Evolutionary conservation across 148 eudicot species (phyloP), one percentile per base, ranked within the genome.

Genomic region (Silene conica): DNA sequence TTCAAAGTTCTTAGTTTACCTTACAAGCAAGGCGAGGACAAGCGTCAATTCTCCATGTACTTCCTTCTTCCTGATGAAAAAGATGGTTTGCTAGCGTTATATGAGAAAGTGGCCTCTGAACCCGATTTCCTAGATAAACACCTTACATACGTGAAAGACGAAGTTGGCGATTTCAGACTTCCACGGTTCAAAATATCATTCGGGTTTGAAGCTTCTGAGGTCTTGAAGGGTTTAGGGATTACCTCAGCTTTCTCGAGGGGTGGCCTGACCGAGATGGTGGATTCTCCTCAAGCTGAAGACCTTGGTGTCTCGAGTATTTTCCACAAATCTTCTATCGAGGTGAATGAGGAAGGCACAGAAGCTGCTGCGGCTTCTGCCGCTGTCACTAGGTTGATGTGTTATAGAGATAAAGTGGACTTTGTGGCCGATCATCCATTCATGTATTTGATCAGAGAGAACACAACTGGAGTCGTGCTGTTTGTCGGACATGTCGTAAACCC

Each of bases 311-410:
- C 98, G 0, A 83, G 80, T 73, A 84, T 93, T 63, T 83, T 82
- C 28, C 98, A 93, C 31, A 93, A 89, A 76, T 85, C 97, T 2
- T 91, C 85, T 65, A 84, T 93, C 43, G 98, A 34, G 41, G 41
- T 50, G 56, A 91, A 93, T 31, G 98, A 93, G 74, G 97, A 89
- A 84, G 98, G 98, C n/a, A 93, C 95, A 5, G 95, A 91, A 79
- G 98, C 97, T 22, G 97, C 97, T 20, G 92, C 95, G 57, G 92
- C 89, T 52, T 62, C 97, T 22, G 91, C 88, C 69, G 94, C 65
- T 70, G 80, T 78, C 10, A 19, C 86, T 6, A 55, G 7, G 26
- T 43, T 81, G 21, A 76, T 82, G 71, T 22, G 82, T 41, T 8
- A 76, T 46, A 5, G 8, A 3, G 2, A 1, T 13, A 12, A 41